These are phyloP conservation scores for Candida saitoana DNA, from an alignment of 805 yeast species.

Conservation along the genomic window DNA sequence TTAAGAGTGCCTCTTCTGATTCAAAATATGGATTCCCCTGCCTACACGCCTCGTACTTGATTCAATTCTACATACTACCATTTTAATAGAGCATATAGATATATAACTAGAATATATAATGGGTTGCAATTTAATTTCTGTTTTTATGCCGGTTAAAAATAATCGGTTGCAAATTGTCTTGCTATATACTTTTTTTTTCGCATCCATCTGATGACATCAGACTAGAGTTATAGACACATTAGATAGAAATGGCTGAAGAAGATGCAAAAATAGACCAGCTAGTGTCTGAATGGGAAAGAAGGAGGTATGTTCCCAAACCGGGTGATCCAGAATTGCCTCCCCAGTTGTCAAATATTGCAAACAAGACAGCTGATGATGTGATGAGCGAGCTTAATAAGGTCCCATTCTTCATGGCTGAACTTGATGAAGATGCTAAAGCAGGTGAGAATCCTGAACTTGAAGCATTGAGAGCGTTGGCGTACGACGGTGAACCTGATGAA, in stretches of 20 bases:
- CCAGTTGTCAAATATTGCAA: conserved; percentile 60
- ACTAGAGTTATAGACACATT: no score
- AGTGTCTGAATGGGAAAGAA: conserved; percentile 41
- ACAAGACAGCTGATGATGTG: conserved; percentile 71
- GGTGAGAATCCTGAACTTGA: conserved; percentile 75
- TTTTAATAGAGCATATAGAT: background rate
- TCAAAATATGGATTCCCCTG: conserved; percentile 13
- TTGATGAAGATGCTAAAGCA: conserved; percentile 75
- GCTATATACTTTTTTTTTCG: conserved; percentile 1
- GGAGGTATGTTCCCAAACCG: conserved; percentile 38
- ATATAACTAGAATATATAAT: background rate
- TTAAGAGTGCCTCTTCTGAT: conserved; percentile 25
- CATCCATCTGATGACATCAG: background rate
- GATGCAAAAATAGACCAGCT: conserved; percentile 12
- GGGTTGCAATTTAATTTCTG: background rate
- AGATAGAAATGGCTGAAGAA: background rate
- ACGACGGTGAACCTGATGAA: conserved; percentile 94
- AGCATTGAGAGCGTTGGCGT: conserved; percentile 86
- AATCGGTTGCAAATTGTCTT: no score
- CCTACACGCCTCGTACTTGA: background rate
- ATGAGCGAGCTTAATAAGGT: conserved; percentile 72
- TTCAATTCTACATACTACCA: background rate
- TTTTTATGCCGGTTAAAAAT: no score
- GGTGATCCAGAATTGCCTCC: conserved; percentile 80
- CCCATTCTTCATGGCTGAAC: conserved; percentile 91